Evolutionary conservation across 768 basidiomycete species (phyloP).

Genomic region (Russula emetica): DNA sequence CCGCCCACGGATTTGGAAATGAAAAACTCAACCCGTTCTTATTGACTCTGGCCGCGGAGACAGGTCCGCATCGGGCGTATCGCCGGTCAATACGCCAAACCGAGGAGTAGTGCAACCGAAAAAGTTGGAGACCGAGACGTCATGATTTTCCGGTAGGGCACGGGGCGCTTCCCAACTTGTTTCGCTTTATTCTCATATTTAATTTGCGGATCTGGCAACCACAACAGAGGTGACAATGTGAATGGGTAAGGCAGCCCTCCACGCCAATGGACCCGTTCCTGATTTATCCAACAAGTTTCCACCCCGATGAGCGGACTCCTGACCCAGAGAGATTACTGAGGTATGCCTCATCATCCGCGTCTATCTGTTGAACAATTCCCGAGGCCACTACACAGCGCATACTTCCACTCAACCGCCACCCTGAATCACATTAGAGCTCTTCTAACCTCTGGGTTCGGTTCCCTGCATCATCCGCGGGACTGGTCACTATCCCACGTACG

Average conservation of each 20-base stretch:
- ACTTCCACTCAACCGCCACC: conserved; percentile 93
- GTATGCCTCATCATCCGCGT: conserved; percentile 35
- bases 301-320: conserved; percentile 37
- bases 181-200: not conserved
- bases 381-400: conserved; percentile 54
- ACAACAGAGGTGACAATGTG: conserved; percentile 92
- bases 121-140: conserved; percentile 71
- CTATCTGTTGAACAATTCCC: not conserved
- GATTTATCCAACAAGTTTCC: conserved; percentile 44
- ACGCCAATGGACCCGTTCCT: not conserved
- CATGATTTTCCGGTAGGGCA: conserved; percentile 70
- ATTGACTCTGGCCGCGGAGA: not conserved
- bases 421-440: conserved; percentile 88
- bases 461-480: conserved; percentile 70
- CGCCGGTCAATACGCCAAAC: conserved; percentile 96
- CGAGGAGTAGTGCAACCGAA: conserved; percentile 80
- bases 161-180: too few relatives aligned
- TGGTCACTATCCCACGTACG: conserved; percentile 94
- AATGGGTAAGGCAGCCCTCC: conserved; percentile 59
- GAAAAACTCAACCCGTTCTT: not conserved
- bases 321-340: conserved; percentile 74
- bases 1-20: not conserved
- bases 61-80: conserved; percentile 85
- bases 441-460: conserved; percentile 89
- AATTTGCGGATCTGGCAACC: not conserved